Base-by-base conservation (phyloP, 1,284 basidiomycete species). In the Trametes polyzona region DNA sequence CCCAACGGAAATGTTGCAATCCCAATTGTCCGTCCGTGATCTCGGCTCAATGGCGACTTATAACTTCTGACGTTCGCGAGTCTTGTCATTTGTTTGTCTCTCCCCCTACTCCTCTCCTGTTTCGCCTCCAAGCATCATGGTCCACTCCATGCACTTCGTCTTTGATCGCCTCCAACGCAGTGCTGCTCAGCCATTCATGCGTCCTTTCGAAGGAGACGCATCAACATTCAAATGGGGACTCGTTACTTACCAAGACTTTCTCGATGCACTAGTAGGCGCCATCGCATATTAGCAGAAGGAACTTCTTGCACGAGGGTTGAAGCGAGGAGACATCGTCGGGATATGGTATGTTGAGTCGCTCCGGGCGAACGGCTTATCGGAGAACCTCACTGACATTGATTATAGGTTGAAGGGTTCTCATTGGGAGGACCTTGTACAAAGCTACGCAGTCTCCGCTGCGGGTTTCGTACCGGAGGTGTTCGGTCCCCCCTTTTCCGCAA, bases 381-480 rank as follows among this genome's bases (percentile, higher is more conserved):
- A n/a, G n/a, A n/a, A n/a, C n/a, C n/a, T n/a, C n/a, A n/a, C 16
- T 21, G 11, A 19, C 17, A 17, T 12, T 21, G 21, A 9, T 33
- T 23, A 24, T 6, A 73, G 71, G 68, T 54, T 71, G 10, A 65
- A 67, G 19, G 72, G 71, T 1, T 53, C 55, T 40, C 32, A 51
- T 10, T 67, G 68, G 50, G 49, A 56, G 12, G 70, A 73, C 50
- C 47, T 71, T n/a, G 65, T 66, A 3, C 60, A 67, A 42, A 58
- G 71, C 8, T 71, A 70, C 42, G 65, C 62, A 2, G 35, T 72
- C 14, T 33, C 58, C 9, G 49, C 65, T n/a, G 70, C 69, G 2
- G 72, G 72, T 4, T 72, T 61, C 44, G 49, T 70, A 9, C 69
- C 70, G 4, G 67, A 73, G 46, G 56, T 70, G 4, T 69, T 72